Evolutionary conservation across 345 rosid species (phyloP).

Genomic region (Murraya koenigii): DNA sequence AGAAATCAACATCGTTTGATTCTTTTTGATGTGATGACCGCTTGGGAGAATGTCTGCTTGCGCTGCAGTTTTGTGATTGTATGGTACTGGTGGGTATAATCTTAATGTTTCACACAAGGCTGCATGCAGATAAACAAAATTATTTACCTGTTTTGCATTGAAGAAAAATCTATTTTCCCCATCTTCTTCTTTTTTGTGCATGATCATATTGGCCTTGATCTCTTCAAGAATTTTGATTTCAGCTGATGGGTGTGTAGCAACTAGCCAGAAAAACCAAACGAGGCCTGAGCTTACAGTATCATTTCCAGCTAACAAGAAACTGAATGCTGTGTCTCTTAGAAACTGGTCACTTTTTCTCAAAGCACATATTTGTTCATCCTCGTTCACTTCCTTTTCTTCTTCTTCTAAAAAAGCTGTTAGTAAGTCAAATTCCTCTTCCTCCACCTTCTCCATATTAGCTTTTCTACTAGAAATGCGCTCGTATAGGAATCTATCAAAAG

Average conservation of each 20-base stretch:
- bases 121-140: slow-evolving; percentile 25
- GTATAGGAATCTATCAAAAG: not conserved
- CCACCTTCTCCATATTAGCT: not conserved
- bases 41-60: slow-evolving; percentile 7
- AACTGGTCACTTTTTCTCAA: slow-evolving; percentile 13
- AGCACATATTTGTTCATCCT: too few species aligned
- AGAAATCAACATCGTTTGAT: slow-evolving; percentile 11
- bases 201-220: slow-evolving; percentile 9
- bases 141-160: not conserved
- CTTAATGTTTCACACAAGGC: slow-evolving; percentile 24
- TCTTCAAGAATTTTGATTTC: slow-evolving; percentile 27
- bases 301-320: slow-evolving; percentile 36
- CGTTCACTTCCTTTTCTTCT: not conserved
- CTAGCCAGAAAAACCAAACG: slow-evolving; percentile 42
- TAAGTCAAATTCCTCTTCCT: slow-evolving; percentile 20
- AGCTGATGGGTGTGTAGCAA: slow-evolving; percentile 29
- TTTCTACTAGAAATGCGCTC: slow-evolving; percentile 5
- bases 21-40: slow-evolving; percentile 15
- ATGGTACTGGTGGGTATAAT: slow-evolving; percentile 24
- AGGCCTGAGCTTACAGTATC: slow-evolving; percentile 37
- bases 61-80: slow-evolving; percentile 10
- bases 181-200: too few species aligned
- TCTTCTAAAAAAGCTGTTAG: slow-evolving; percentile 18
- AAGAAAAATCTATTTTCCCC: too few species aligned
- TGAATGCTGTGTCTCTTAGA: slow-evolving; percentile 27